These are phyloP conservation scores for Athelia sp. DNA, from an alignment of 1,284 basidiomycete species.

Conservation along the genomic window DNA sequence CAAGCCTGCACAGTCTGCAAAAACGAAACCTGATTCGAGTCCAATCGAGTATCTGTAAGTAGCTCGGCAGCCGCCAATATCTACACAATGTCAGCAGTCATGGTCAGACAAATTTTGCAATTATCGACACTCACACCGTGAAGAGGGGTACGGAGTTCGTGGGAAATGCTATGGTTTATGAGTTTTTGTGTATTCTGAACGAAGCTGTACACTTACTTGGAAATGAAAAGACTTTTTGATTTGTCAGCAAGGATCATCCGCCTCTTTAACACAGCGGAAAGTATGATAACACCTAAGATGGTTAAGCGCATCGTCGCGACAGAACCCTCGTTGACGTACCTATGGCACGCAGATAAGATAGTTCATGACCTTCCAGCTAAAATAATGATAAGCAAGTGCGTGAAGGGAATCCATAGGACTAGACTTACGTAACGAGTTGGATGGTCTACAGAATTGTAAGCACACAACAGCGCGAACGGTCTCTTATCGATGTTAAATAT, in stretches of 20 bases:
- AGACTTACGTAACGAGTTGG: conserved; percentile 70
- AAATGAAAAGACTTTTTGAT: conserved; percentile 86
- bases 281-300: conserved; percentile 78
- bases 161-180: conserved; percentile 69
- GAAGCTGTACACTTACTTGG: conserved; percentile 55
- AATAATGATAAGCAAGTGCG: background rate
- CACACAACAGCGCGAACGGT: conserved; percentile 89
- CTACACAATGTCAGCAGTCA: conserved; percentile 28
- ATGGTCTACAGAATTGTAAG: conserved; percentile 80
- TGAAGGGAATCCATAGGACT: background rate
- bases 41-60: conserved; percentile 77
- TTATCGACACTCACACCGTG: conserved; percentile 67
- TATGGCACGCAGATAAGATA: conserved; percentile 88
- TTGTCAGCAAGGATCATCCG: conserved; percentile 95
- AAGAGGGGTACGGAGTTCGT: conserved; percentile 87
- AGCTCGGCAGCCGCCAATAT: conserved; percentile 91
- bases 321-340: conserved; percentile 45
- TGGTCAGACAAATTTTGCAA: background rate
- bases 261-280: conserved; percentile 89
- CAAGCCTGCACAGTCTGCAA: conserved; percentile 87
- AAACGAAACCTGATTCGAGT: conserved; percentile 82
- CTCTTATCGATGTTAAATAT: conserved; percentile 93
- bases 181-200: conserved; percentile 7
- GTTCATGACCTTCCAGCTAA: conserved; percentile 86
- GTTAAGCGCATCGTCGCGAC: too few relatives aligned